Percentiles rank a stretch among this genome's conserved stretches.
phyloP scores from a whole-genome alignment of 2,329 filamentous ascomycete genomes.

The Corinectria fuckeliana region DNA sequence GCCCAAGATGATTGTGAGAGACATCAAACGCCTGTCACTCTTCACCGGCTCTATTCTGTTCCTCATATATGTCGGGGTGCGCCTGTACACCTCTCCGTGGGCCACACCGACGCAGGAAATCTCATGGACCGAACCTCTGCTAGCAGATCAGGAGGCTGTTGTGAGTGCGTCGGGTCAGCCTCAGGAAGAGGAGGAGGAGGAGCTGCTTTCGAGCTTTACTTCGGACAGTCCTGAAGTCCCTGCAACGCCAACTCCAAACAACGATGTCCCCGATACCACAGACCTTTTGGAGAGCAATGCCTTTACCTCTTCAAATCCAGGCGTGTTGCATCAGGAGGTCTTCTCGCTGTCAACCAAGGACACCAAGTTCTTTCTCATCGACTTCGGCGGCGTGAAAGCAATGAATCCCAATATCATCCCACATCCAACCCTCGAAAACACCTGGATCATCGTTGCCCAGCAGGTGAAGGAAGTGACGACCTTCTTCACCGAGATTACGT shows the following conservation, averaged over 20 bases:
- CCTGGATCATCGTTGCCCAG: conserved; percentile 61
- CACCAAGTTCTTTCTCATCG: conserved; percentile 56
- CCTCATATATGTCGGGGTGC: conserved; percentile 39
- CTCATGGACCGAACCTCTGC: conserved; percentile 14
- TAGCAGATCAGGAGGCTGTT: conserved; percentile 1
- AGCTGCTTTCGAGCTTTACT: not conserved
- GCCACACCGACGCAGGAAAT: conserved; percentile 3
- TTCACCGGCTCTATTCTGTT: conserved; percentile 39
- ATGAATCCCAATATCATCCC: conserved; percentile 66
- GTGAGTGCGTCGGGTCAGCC: conserved; percentile 1
- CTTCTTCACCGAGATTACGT: conserved; percentile 54
- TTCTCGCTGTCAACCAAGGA: conserved; percentile 55
- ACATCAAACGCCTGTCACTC: conserved; percentile 42
- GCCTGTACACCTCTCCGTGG: conserved; percentile 24
- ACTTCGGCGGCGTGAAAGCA: conserved; percentile 49
- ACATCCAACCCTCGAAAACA: conserved; percentile 54
- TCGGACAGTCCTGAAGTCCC: not conserved
- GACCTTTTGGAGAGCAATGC: not conserved
- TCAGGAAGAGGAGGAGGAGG: not conserved
- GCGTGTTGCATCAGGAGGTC: conserved; percentile 45
- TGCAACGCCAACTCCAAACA: not conserved
- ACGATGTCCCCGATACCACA: not conserved
- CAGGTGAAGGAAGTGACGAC: conserved; percentile 39
- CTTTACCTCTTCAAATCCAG: conserved; percentile 3
- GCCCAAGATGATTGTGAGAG: conserved; percentile 42